Conservation (phyloP, 345 rosid species). For the Aegle marmelos region DNA sequence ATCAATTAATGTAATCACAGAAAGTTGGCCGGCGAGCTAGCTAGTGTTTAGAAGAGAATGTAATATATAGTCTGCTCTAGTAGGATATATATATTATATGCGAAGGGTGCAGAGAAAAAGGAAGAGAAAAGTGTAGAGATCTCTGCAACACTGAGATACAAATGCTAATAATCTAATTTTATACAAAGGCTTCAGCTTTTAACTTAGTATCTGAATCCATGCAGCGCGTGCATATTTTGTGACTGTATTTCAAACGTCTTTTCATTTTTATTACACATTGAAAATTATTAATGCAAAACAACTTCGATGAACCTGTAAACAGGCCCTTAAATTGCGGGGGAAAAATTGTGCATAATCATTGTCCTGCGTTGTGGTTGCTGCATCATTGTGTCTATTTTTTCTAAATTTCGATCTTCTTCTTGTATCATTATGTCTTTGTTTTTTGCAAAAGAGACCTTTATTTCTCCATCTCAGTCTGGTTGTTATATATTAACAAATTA, state of each 20-base stretch:
- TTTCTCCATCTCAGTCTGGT: background rate
- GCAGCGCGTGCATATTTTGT: background rate
- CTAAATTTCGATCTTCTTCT: background rate
- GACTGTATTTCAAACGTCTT: background rate
- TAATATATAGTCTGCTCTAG: constrained; percentile 29
- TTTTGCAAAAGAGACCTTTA: background rate
- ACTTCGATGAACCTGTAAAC: no score
- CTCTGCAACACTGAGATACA: constrained; percentile 21
- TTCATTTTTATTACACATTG: no score
- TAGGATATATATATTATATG: constrained; percentile 2
- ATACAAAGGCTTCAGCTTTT: constrained; percentile 4
- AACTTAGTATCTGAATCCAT: background rate
- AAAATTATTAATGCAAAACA: background rate
- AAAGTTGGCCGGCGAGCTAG: constrained; percentile 20
- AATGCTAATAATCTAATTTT: constrained; percentile 26
- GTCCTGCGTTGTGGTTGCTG: background rate
- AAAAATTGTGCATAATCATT: background rate
- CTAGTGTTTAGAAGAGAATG: constrained; percentile 26
- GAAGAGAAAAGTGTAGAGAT: constrained; percentile 22
- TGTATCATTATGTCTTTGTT: background rate
- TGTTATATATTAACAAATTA: background rate
- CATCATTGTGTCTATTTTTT: constrained; percentile 3
- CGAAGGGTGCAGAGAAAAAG: constrained; percentile 17
- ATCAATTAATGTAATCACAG: constrained; percentile 29
- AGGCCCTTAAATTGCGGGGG: constrained; percentile 14